Conservation (phyloP, 495 filamentous ascomycete genomes). For the Trichoderma virens region DNA sequence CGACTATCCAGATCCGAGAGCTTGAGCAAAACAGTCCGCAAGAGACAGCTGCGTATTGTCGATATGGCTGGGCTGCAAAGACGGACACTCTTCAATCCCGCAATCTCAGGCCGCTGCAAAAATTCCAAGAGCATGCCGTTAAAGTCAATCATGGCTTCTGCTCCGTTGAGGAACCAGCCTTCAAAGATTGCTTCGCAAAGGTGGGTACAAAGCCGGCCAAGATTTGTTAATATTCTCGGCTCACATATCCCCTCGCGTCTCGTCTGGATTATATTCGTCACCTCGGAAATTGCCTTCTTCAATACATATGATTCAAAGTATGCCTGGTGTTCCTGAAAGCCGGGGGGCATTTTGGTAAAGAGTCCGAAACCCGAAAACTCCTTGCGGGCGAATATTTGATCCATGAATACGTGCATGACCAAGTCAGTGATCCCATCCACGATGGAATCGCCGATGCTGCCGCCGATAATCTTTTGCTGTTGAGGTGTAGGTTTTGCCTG, state of each 20-base stretch:
- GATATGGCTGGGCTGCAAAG: constrained; percentile 74
- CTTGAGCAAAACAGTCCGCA: constrained; percentile 67
- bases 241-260: constrained; percentile 68
- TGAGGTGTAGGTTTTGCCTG: not conserved
- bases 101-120: constrained; percentile 76
- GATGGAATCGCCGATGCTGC: constrained; percentile 42
- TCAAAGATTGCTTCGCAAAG: constrained; percentile 87
- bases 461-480: not conserved
- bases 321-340: constrained; percentile 87
- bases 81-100: constrained; percentile 72
- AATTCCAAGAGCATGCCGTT: constrained; percentile 79
- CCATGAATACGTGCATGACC: constrained; percentile 67
- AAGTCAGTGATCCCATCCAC: constrained; percentile 70
- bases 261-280: constrained; percentile 61
- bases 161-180: constrained; percentile 89
- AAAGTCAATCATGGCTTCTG: constrained; percentile 74
- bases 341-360: constrained; percentile 82
- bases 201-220: constrained; percentile 70
- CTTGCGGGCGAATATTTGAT: constrained; percentile 73
- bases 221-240: constrained; percentile 75
- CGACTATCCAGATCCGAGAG: constrained; percentile 74
- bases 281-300: constrained; percentile 59
- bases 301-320: constrained; percentile 91
- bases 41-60: constrained; percentile 65
- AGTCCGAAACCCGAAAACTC: constrained; percentile 87